Evolutionary conservation across 371 early-diverging fungal genomes (phyloP).

Genomic region (Globomyces sp.): DNA sequence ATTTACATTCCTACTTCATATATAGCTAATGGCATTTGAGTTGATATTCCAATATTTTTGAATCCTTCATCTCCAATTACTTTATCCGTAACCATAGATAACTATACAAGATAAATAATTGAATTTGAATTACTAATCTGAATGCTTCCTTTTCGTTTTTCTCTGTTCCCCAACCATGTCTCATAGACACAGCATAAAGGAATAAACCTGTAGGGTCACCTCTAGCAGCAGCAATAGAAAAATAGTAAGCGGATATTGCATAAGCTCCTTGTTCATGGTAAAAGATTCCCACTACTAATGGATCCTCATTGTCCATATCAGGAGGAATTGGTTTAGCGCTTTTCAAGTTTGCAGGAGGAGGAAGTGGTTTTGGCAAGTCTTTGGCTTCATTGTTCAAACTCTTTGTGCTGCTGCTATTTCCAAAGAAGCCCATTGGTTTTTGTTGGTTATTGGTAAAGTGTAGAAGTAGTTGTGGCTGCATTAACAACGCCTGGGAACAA

Average conservation of each 20-base stretch:
- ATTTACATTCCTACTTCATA: constrained; percentile 72
- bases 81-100: constrained; percentile 14
- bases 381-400: not conserved
- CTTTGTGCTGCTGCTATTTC: constrained; percentile 4
- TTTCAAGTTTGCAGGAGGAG: constrained; percentile 26
- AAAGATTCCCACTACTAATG: constrained; percentile 37
- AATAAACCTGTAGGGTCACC: constrained; percentile 77
- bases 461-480: too few relatives aligned
- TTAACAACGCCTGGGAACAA: too few relatives aligned
- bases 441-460: too few relatives aligned
- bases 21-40: constrained; percentile 59
- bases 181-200: constrained; percentile 81
- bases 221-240: constrained; percentile 71
- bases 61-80: constrained; percentile 3
- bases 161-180: constrained; percentile 80
- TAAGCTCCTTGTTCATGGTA: constrained; percentile 75
- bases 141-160: constrained; percentile 16
- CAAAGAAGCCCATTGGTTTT: not conserved
- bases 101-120: not conserved
- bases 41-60: constrained; percentile 15
- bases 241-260: constrained; percentile 77
- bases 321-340: constrained; percentile 29
- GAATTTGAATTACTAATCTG: not conserved
- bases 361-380: constrained; percentile 26
- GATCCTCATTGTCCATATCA: constrained; percentile 36